Evolutionary conservation across 2,329 filamentous ascomycete genomes (phyloP).

Genomic region (Biscogniauxia sp.): DNA sequence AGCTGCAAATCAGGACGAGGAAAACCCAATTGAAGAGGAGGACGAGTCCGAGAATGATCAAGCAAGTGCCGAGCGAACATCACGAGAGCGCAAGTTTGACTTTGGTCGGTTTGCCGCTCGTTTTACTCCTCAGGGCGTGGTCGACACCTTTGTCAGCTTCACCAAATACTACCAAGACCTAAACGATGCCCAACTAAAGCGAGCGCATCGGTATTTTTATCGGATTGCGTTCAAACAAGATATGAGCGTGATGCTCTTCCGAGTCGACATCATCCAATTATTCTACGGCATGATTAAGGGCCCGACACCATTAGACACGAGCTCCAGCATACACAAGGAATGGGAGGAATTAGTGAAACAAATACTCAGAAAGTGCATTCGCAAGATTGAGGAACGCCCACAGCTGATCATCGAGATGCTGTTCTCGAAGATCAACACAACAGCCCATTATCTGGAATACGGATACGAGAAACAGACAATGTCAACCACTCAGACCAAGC

Average conservation of each 20-base stretch:
- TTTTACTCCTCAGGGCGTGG: constrained; percentile 79
- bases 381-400: constrained; percentile 81
- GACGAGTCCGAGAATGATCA: constrained; percentile 73
- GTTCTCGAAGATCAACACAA: constrained; percentile 86
- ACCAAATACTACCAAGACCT: constrained; percentile 79
- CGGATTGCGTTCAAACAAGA: constrained; percentile 94
- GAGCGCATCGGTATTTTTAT: constrained; percentile 91
- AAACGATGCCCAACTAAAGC: constrained; percentile 76
- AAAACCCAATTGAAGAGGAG: constrained; percentile 55
- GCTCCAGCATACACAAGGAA: constrained; percentile 70
- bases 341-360: constrained; percentile 90
- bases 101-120: constrained; percentile 79
- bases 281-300: constrained; percentile 93
- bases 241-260: constrained; percentile 81
- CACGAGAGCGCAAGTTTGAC: constrained; percentile 88
- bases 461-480: constrained; percentile 80
- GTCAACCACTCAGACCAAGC: constrained; percentile 57
- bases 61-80: constrained; percentile 65
- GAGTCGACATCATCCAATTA: constrained; percentile 84
- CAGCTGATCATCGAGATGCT: constrained; percentile 87
- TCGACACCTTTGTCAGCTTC: constrained; percentile 86
- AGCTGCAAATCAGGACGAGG: constrained; percentile 40
- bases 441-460: constrained; percentile 84
- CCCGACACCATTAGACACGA: constrained; percentile 69
- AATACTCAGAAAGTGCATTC: constrained; percentile 75